Percentiles rank a stretch among this genome's conserved stretches.
These are phyloP conservation scores for Phytomonas francai DNA, from an alignment of 208 protist genomes.

Conservation along the genomic window DNA sequence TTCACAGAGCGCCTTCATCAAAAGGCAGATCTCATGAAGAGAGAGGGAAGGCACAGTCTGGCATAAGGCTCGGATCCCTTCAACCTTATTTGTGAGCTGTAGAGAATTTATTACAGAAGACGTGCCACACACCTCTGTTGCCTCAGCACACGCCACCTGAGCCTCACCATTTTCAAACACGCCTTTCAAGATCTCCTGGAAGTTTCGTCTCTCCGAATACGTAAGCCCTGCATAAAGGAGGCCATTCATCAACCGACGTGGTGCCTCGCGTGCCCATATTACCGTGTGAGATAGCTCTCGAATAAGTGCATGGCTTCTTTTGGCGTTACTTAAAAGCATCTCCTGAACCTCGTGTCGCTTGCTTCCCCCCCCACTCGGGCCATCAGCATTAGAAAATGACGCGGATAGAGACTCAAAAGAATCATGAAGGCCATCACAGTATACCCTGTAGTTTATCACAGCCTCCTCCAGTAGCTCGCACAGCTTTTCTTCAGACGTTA, in stretches of 20 bases:
- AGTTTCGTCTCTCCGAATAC: conserved; percentile 10
- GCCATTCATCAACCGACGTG: conserved; percentile 45
- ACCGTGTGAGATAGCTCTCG: conserved; percentile 3
- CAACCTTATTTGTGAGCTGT: background rate
- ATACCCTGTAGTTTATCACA: conserved; percentile 5
- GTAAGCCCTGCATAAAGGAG: conserved; percentile 25
- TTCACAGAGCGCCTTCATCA: conserved; percentile 34
- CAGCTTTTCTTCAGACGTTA: conserved; percentile 23
- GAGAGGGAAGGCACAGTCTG: conserved; percentile 19
- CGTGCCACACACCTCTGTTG: background rate
- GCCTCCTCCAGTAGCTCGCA: conserved; percentile 27
- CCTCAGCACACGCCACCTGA: background rate
- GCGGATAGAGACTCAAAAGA: background rate
- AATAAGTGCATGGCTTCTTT: conserved; percentile 10
- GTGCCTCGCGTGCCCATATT: conserved; percentile 12
- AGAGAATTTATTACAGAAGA: background rate
- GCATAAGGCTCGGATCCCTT: background rate
- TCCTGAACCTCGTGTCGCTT: conserved; percentile 1
- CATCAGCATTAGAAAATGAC: background rate
- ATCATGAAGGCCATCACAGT: background rate
- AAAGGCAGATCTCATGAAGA: conserved; percentile 23
- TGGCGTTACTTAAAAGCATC: conserved; percentile 7
- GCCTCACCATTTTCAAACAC: conserved; percentile 1
- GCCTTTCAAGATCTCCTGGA: background rate
- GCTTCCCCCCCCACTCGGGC: background rate